Conservation (phyloP, 257 asterid genomes). For the Voacanga thouarsii region DNA sequence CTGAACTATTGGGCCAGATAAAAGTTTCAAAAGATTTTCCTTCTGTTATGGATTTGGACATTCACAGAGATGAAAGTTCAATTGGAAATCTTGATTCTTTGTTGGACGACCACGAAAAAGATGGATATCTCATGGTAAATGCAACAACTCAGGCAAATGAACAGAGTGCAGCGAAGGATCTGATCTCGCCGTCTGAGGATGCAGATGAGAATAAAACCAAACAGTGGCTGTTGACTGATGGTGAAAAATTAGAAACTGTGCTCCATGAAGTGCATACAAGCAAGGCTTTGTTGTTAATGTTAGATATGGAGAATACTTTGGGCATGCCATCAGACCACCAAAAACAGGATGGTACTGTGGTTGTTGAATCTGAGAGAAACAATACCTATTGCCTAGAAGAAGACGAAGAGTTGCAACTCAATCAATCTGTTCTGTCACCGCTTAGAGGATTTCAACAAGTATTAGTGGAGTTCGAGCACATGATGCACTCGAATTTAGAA, state of each 20-base stretch:
- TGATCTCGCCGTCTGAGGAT: constrained; percentile 43
- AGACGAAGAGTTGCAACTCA: background rate
- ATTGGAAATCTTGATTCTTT: constrained; percentile 36
- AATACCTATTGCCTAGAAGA: constrained; percentile 14
- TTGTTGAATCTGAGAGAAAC: constrained; percentile 17
- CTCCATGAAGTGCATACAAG: constrained; percentile 44
- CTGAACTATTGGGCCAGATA: constrained; percentile 8
- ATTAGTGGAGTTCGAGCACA: constrained; percentile 36
- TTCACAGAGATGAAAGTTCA: constrained; percentile 33
- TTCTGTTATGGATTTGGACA: constrained; percentile 27
- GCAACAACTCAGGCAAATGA: constrained; percentile 40
- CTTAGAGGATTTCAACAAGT: constrained; percentile 31
- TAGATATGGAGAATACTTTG: constrained; percentile 38
- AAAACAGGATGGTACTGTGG: constrained; percentile 11
- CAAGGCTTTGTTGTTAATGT: constrained; percentile 32
- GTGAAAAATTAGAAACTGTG: constrained; percentile 47
- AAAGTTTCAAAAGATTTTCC: constrained; percentile 24
- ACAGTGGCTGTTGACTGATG: constrained; percentile 50
- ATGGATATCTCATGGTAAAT: constrained; percentile 41
- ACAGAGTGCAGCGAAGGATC: constrained; percentile 35
- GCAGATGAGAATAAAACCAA: constrained; percentile 46
- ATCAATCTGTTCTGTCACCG: constrained; percentile 21
- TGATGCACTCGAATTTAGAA: constrained; percentile 36
- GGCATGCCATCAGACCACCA: constrained; percentile 23
- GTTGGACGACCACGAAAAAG: constrained; percentile 30